Base-by-base conservation (phyloP, 2,329 filamentous ascomycete species). In the Monosporascus sp. region DNA sequence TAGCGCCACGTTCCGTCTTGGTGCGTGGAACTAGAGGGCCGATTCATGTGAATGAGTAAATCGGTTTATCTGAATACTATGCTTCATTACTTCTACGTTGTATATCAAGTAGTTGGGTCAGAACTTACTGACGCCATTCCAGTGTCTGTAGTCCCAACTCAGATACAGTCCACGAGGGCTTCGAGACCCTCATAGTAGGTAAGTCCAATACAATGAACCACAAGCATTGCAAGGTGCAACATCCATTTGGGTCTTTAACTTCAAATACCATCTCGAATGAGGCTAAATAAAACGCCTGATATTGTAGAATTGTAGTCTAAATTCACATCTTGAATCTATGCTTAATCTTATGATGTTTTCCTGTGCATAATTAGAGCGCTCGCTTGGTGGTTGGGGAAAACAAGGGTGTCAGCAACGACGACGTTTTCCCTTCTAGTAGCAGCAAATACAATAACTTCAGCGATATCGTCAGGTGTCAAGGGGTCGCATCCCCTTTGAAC, bases 391-490 rank as follows among this genome's bases (percentile, higher is more conserved):
- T 84, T 90, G 7, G 88, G 88, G 69, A 85, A 91, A 43, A 92
- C 75, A 53, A 92, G 69, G 20, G 86, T 85, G 71, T 92, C 88
- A 3, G 88, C 88, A 59, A 92, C 71, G 5, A 91, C 87, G n/a
- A 91, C 88, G 66, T 91, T 91, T 72, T 92, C 87, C 65, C 83
- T 82, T 68, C 88, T 79, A 5, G 86, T 85, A n/a, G 86, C 88
- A 22, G 85, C 78, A 64, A 91, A 92, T 5, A 92, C 88, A 24
- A 91, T 76, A 31, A 90, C 79, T 70, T 91, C 88, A 1, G 88
- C 88, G 65, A 92, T 89, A 65, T 91, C 88, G 51, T 90, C 87
- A 0, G 85, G 85, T 2, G 87, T 91, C 63, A 92, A 73, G 20
- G 88, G 87, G 56, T 91, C 86, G 57, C 56, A 60, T 14, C 66